These are phyloP conservation scores for Pestalotiopsis sp. DNA, from an alignment of 2,329 filamentous ascomycete genomes.

Conservation along the genomic window DNA sequence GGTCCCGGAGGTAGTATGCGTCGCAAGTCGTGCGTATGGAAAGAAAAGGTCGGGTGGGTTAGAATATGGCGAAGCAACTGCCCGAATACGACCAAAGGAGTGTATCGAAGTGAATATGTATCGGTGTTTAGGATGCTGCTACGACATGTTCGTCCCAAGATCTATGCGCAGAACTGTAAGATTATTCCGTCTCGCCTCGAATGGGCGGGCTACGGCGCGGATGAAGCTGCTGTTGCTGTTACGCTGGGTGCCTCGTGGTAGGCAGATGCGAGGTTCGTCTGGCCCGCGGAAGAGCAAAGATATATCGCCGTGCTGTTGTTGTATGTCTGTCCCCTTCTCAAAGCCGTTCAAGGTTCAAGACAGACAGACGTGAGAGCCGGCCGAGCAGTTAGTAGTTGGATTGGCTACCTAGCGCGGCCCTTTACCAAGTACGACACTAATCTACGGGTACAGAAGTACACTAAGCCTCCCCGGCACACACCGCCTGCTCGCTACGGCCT, in stretches of 20 bases:
- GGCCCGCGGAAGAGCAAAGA: background rate
- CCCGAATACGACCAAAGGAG: slow-evolving; percentile 7
- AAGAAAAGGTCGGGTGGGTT: background rate
- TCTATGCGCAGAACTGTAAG: background rate
- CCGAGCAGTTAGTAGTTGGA: background rate
- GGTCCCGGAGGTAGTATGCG: background rate
- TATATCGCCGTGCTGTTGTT: background rate
- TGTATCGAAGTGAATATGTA: slow-evolving; percentile 13
- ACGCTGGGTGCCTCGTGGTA: background rate
- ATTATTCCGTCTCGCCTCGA: background rate
- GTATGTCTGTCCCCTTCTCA: background rate
- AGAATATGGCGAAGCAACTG: background rate
- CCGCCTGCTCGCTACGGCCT: slow-evolving; percentile 1
- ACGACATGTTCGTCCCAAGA: slow-evolving; percentile 10
- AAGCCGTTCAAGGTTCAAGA: background rate
- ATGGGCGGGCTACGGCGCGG: background rate
- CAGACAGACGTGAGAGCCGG: background rate
- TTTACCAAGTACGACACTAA: background rate
- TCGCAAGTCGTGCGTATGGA: background rate
- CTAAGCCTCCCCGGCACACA: background rate
- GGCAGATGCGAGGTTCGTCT: background rate
- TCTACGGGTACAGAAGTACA: background rate
- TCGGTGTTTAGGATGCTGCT: background rate
- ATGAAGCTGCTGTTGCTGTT: background rate
- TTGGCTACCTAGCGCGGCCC: background rate